Base-by-base conservation (phyloP, 139 green algal species). In the Pedinophyceae sp. region DNA sequence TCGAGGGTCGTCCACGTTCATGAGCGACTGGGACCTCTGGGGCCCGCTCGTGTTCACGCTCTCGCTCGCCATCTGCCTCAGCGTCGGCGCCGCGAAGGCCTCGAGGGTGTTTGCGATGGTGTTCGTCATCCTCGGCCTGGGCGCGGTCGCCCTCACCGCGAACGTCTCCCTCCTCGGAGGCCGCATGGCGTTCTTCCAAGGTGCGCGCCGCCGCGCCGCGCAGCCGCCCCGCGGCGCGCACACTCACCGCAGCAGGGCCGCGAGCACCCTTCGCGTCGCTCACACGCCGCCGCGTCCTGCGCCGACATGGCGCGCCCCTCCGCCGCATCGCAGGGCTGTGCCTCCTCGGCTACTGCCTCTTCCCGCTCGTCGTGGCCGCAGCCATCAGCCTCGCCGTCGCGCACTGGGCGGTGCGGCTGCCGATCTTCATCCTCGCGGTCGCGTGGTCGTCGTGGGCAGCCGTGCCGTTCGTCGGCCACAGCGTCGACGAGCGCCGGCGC, bases 101-200 rank as follows among this genome's bases (percentile, higher is more conserved):
- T 76, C 69, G 1, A 60, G 65, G 20, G 75, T 86, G 10, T 93
- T 93, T 52, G 82, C 83, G 71, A 63, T 95, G 40, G 87, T 97
- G 38, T 97, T 97, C 67, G 78, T 71, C 10, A 70, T 91, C 43
- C 62, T 93, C 38, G 80, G 74, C 0, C 54, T 88, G 15, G 90
- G 90, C 4, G 85, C 88, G n/a, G 57, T 94, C 19, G 69, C 95
- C 7, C 75, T 98, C 19, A 98, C 90, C 2, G 59, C 86, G 39
- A 98, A 98, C 59, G 88, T 95, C 13, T 75, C 94, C 39, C 75
- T 98, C 48, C 77, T 98, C 43, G 86, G 90, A 23, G 90, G 89
- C n/a, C 83, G 81, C 47, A 93, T 98, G 27, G 85, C 91, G 43
- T 97, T 97, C 68, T 93, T 97, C n/a, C n/a, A n/a, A n/a, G n/a